phyloP scores from a whole-genome alignment of 768 basidiomycete species.

The Lactarius trivialis region DNA sequence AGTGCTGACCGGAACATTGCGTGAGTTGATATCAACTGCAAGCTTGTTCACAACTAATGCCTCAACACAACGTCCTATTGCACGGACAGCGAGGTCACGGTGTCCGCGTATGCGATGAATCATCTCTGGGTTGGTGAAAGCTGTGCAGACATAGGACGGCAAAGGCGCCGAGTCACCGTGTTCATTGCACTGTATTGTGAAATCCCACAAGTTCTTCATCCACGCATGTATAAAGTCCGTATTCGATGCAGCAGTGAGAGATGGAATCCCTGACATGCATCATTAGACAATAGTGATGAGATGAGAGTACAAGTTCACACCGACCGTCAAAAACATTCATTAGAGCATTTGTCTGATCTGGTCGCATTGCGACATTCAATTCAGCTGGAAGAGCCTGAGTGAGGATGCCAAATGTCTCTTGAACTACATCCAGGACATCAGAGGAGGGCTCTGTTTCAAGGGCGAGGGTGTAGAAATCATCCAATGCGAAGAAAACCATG shows the following conservation, averaged over 20 bases:
- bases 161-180: neutral
- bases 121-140: neutral
- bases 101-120: neutral
- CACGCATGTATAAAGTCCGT: neutral
- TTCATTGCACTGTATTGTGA: neutral
- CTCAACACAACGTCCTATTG: neutral
- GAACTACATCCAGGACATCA: neutral
- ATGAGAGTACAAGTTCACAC: neutral
- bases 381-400: neutral
- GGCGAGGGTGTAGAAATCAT: no score
- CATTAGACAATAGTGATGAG: neutral
- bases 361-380: neutral
- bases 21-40: neutral
- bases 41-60: neutral
- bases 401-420: neutral
- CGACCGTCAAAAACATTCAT: neutral
- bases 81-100: accelerated
- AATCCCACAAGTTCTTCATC: neutral
- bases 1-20: neutral
- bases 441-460: no score
- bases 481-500: neutral
- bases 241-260: neutral
- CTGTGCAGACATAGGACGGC: neutral
- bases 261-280: neutral
- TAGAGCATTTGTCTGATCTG: neutral